Conservation (phyloP, 768 basidiomycete genomes). For the Daedaleopsis sinensis region DNA sequence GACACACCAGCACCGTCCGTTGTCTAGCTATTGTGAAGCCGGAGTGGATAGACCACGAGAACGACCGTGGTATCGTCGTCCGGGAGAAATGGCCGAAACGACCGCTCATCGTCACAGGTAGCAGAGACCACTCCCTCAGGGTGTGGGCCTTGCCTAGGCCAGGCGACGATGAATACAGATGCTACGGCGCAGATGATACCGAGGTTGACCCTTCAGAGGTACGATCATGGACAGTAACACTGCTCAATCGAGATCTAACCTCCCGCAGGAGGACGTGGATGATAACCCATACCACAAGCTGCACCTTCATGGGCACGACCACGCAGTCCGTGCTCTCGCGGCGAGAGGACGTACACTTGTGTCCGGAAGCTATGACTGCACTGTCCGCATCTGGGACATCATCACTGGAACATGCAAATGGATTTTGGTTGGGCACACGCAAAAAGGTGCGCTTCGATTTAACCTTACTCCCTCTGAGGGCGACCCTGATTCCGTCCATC, state of each 20-base stretch:
- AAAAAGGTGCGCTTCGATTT: constrained; percentile 68
- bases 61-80: constrained; percentile 58
- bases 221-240: constrained; percentile 2
- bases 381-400: constrained; percentile 95
- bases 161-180: constrained; percentile 76
- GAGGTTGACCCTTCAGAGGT: constrained; percentile 62
- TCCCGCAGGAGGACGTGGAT: constrained; percentile 58
- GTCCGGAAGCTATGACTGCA: constrained; percentile 95
- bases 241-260: background rate
- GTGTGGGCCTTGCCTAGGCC: constrained; percentile 71
- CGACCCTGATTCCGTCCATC: background rate
- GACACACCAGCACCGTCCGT: constrained; percentile 95
- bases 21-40: constrained; percentile 97
- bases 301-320: constrained; percentile 85
- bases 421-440: constrained; percentile 84
- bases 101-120: constrained; percentile 74
- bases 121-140: constrained; percentile 65
- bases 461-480: background rate
- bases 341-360: constrained; percentile 88
- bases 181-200: constrained; percentile 60
- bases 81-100: constrained; percentile 77
- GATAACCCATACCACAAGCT: constrained; percentile 90
- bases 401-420: constrained; percentile 80
- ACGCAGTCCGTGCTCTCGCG: constrained; percentile 91
- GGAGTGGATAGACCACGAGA: constrained; percentile 77